phyloP scores from a whole-genome alignment of 768 basidiomycete genomes.

The Boletus barrowsii region DNA sequence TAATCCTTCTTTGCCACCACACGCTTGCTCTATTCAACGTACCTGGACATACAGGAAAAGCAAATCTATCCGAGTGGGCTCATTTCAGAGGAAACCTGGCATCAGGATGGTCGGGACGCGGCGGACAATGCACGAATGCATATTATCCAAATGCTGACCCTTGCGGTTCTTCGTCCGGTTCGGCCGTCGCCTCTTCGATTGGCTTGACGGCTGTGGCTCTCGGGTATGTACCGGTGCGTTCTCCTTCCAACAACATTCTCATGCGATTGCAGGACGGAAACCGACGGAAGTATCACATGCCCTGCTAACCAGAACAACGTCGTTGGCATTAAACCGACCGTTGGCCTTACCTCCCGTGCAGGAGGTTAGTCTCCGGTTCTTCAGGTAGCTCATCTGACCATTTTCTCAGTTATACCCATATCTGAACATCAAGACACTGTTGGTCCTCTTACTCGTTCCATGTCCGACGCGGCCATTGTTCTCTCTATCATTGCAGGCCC shows the following conservation, averaged over 20 bases:
- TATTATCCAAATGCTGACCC: conserved; percentile 52
- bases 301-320: conserved; percentile 52
- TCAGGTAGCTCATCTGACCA: neutral
- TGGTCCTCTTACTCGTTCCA: conserved; percentile 52
- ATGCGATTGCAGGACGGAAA: conserved; percentile 36
- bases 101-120: conserved; percentile 57
- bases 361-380: conserved; percentile 39
- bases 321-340: conserved; percentile 58
- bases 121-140: conserved; percentile 48
- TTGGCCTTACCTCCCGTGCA: conserved; percentile 56
- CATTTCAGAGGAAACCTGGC: conserved; percentile 45
- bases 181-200: too few species aligned
- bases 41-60: conserved; percentile 39
- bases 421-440: conserved; percentile 57
- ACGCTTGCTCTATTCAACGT: neutral
- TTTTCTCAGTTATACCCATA: conserved; percentile 50
- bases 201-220: conserved; percentile 49
- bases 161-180: conserved; percentile 49
- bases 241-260: neutral
- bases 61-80: conserved; percentile 31
- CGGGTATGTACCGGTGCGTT: conserved; percentile 20
- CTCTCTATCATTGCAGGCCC: conserved; percentile 55
- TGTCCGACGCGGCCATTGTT: conserved; percentile 54
- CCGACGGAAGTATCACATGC: conserved; percentile 54
- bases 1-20: neutral